A percentile compares a stretch with the other conserved stretches of the same genome.
These are phyloP conservation scores for Schizophyllum commune DNA, from an alignment of 1,284 basidiomycete genomes.

Conservation along the genomic window DNA sequence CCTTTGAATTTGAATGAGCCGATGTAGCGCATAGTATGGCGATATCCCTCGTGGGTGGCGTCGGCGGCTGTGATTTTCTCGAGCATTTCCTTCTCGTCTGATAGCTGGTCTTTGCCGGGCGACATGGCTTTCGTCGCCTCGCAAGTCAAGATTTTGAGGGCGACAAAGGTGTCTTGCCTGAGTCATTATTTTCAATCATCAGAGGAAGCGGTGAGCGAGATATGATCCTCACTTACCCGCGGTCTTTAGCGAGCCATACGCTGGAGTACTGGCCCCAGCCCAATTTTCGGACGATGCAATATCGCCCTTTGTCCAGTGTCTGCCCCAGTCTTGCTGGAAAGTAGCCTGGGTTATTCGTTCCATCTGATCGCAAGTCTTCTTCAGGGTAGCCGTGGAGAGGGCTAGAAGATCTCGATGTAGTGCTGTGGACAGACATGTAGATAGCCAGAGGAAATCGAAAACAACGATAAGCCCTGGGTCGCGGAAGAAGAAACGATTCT, in stretches of 20 bases:
- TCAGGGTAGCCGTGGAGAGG: conserved; percentile 1
- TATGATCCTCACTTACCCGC: not conserved
- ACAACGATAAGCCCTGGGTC: no score
- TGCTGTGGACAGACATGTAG: no score
- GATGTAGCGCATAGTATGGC: not conserved
- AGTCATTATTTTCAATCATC: no score
- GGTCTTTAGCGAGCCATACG: conserved; percentile 8
- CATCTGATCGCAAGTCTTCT: conserved; percentile 1
- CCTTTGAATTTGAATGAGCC: not conserved
- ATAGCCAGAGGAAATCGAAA: no score
- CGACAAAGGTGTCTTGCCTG: conserved; percentile 3
- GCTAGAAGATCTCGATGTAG: no score
- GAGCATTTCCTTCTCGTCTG: not conserved
- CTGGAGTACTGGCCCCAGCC: conserved; percentile 8
- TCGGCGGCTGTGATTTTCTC: not conserved
- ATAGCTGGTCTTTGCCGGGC: not conserved
- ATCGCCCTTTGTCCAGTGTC: conserved; percentile 1
- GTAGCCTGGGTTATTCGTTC: not conserved
- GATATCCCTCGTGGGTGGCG: not conserved
- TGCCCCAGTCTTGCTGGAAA: conserved; percentile 1
- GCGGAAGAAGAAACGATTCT: no score
- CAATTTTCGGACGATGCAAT: conserved; percentile 5
- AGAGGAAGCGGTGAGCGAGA: no score
- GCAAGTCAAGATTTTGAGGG: conserved; percentile 1
- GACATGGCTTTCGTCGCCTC: not conserved